Evolutionary conservation across 1,284 basidiomycete species (phyloP).

Genomic region (Cystobasidiaceae sp.): DNA sequence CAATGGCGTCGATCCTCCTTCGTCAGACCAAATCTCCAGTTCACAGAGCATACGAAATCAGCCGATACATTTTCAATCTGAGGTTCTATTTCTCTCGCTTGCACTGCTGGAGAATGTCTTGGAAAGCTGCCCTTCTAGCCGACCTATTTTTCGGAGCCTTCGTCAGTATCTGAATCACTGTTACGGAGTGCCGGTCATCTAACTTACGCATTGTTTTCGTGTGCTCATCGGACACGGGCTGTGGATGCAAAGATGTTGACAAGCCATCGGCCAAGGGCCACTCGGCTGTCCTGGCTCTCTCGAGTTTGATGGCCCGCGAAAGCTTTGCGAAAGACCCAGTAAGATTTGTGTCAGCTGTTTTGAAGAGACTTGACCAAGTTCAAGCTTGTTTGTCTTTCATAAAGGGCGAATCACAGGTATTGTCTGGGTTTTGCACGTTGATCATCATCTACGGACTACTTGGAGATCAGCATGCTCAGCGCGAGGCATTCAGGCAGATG

Average conservation of each 20-base stretch:
- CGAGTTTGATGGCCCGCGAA: too few species aligned
- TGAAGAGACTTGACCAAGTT: not conserved
- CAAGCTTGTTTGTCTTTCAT: too few species aligned
- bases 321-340: too few species aligned
- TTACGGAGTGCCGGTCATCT: not conserved
- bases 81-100: not conserved
- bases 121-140: not conserved
- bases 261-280: too few species aligned
- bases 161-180: not conserved
- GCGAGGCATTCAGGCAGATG: not conserved
- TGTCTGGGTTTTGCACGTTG: constrained; percentile 10
- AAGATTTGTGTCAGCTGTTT: too few species aligned
- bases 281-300: too few species aligned
- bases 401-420: too few species aligned
- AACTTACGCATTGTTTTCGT: not conserved
- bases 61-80: not conserved
- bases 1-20: too few species aligned
- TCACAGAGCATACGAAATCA: not conserved
- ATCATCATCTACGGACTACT: constrained; percentile 9
- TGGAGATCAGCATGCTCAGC: not conserved
- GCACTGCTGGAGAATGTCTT: not conserved
- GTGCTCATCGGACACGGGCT: not conserved
- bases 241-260: too few species aligned
- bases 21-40: not conserved
- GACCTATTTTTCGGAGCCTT: not conserved